Conservation (phyloP, 148 eudicot genomes). For the Vaccinium macrocarpon region DNA sequence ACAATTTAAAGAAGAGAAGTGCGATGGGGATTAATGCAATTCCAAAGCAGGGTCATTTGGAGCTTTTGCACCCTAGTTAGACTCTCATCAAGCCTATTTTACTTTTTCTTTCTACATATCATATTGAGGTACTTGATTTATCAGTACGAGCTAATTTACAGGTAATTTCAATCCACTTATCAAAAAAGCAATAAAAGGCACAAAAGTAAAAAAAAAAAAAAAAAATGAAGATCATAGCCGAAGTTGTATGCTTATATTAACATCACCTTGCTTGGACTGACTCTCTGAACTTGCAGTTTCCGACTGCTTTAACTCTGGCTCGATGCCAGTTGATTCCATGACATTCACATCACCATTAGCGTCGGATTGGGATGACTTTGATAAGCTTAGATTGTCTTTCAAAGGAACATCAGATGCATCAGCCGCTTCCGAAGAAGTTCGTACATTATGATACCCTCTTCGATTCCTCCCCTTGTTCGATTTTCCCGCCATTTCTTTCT, state of each 20-base stretch:
- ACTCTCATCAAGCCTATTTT: not conserved
- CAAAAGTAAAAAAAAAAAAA: not conserved
- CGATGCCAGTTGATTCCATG: slow-evolving; percentile 22
- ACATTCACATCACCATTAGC: slow-evolving; percentile 37
- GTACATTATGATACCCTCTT: slow-evolving; percentile 42
- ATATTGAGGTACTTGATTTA: not conserved
- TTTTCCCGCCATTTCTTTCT: slow-evolving; percentile 73
- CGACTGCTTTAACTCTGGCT: slow-evolving; percentile 32
- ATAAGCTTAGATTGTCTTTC: slow-evolving; percentile 17
- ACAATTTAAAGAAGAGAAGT: too few relatives aligned
- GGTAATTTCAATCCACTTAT: not conserved
- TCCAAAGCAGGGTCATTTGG: not conserved
- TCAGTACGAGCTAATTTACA: not conserved
- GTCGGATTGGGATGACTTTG: slow-evolving; percentile 22
- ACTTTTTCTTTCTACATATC: not conserved
- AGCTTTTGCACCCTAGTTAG: not conserved
- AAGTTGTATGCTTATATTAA: not conserved
- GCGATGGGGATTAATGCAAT: not conserved
- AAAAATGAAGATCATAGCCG: not conserved
- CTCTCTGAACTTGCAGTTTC: slow-evolving; percentile 31
- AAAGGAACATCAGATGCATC: slow-evolving; percentile 30
- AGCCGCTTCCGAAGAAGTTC: slow-evolving; percentile 33
- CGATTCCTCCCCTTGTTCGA: slow-evolving; percentile 62
- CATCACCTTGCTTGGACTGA: slow-evolving; percentile 55
- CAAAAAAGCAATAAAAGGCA: not conserved